phyloP scores from a whole-genome alignment of 305 asterid species.

The Rubia peregrina region DNA sequence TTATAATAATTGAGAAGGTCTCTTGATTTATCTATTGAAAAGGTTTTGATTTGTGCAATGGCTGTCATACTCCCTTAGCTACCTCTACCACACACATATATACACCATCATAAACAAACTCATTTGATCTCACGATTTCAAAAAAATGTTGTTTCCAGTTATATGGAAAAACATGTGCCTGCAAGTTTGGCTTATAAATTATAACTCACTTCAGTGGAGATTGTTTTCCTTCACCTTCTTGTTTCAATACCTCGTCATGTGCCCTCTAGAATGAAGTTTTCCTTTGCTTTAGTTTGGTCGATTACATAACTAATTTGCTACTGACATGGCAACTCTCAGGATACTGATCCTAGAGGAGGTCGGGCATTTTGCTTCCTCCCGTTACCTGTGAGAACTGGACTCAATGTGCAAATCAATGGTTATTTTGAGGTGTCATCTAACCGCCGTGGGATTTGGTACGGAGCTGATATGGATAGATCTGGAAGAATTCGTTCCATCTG shows the following conservation, averaged over 20 bases:
- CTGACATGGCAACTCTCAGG: constrained; percentile 44
- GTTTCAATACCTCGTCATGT: not conserved
- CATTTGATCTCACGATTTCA: not conserved
- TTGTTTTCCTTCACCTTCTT: not conserved
- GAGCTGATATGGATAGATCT: constrained; percentile 97
- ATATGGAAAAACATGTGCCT: not conserved
- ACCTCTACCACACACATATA: too few relatives aligned
- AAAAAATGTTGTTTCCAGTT: not conserved
- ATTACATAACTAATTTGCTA: constrained; percentile 16
- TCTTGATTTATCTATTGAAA: not conserved
- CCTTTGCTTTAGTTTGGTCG: constrained; percentile 2
- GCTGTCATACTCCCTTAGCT: not conserved
- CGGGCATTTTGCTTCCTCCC: constrained; percentile 98
- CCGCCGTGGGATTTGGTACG: constrained; percentile 99
- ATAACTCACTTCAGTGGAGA: not conserved
- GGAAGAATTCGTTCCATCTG: constrained; percentile 91
- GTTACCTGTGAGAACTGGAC: constrained; percentile 90
- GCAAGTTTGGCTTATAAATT: not conserved
- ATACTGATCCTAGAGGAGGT: constrained; percentile 52
- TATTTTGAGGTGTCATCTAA: constrained; percentile 95
- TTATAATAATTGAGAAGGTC: not conserved
- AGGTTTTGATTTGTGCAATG: not conserved
- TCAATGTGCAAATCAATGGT: constrained; percentile 76
- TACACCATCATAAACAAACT: not conserved
- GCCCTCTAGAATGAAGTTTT: not conserved